phyloP scores from a whole-genome alignment of 2,329 filamentous ascomycete genomes.

The Aureobasidium sp. region DNA sequence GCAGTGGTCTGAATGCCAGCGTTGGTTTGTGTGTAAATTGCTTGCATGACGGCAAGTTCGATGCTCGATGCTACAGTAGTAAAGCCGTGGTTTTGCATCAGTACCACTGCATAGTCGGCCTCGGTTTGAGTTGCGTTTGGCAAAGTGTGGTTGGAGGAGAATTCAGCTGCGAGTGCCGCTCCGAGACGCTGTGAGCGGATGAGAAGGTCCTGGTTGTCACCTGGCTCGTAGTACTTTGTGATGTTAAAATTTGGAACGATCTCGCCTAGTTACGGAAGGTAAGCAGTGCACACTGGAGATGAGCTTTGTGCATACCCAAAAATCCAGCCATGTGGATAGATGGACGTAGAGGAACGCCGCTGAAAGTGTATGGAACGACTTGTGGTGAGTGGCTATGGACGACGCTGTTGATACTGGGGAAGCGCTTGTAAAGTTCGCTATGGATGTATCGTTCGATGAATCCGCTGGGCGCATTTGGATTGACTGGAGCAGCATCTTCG shows the following conservation, averaged over 20 bases:
- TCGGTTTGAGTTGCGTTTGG: not conserved
- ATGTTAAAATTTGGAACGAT: slow-evolving; percentile 23
- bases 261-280: not conserved
- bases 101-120: slow-evolving; percentile 31
- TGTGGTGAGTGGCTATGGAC: slow-evolving; percentile 41
- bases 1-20: slow-evolving; percentile 38
- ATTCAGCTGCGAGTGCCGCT: slow-evolving; percentile 20
- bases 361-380: slow-evolving; percentile 39
- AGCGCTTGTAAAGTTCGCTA: slow-evolving; percentile 41
- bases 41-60: slow-evolving; percentile 35
- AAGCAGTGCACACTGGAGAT: not conserved
- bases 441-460: slow-evolving; percentile 43
- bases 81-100: slow-evolving; percentile 44
- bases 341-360: slow-evolving; percentile 35
- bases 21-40: slow-evolving; percentile 40
- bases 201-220: slow-evolving; percentile 22
- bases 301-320: slow-evolving; percentile 26
- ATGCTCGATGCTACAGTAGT: slow-evolving; percentile 34
- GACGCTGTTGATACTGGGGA: slow-evolving; percentile 33
- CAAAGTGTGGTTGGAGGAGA: slow-evolving; percentile 13
- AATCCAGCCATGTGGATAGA: slow-evolving; percentile 41
- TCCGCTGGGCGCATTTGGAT: slow-evolving; percentile 33
- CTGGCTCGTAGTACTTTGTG: slow-evolving; percentile 18
- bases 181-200: slow-evolving; percentile 21
- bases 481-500: slow-evolving; percentile 36